Evolutionary conservation across 192 early-diverging fungal species (phyloP), one percentile per base, ranked within the genome.

Genomic region (Coemansia sp.): DNA sequence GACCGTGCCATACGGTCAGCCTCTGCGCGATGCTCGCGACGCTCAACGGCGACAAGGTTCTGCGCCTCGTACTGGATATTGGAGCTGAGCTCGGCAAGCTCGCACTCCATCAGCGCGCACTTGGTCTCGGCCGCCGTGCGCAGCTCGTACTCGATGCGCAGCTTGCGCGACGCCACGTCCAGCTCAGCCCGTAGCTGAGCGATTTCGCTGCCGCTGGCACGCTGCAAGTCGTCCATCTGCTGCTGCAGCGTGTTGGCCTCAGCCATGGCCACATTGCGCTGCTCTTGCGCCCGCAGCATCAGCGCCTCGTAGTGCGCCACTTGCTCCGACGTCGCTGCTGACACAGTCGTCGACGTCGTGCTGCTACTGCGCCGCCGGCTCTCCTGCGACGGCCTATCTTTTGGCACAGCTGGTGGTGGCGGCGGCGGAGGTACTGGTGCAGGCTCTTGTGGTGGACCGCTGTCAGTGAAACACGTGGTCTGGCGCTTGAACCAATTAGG

Each of bases 51-150:
- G 6, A 80, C 78, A 12, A 80, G 59, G 60, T 69, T 80, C 58
- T 80, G 78, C 38, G 78, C 78, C 67, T 80, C 78, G 16, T 65
- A 64, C 60, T 80, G 78, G 56, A 80, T 80, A 52, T 80, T 67
- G 9, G 69, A 75, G 73, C 78, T 80, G 59, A 80, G 59, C 70
- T 80, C 78, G 5, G 78, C 78, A 59, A 80, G 67, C 69, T 80
- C 78, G 55, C 69, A 80, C 60, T 80, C 78, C 78, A 80, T 80
- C 15, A 62, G 40, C 55, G 73, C 64, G 60, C 78, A 80, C 67
- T 80, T 80, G 18, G 78, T 64, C 62, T 80, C 78, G n/a, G 78
- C 78, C 5, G 73, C 73, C 39, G 78, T 75, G 43, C 78, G 78
- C 67, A 80, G 64, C 59, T 80, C 73, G 45, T 75, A 80, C 67